phyloP scores from a whole-genome alignment of 2,329 filamentous ascomycete species.

The Xylaria digitata region DNA sequence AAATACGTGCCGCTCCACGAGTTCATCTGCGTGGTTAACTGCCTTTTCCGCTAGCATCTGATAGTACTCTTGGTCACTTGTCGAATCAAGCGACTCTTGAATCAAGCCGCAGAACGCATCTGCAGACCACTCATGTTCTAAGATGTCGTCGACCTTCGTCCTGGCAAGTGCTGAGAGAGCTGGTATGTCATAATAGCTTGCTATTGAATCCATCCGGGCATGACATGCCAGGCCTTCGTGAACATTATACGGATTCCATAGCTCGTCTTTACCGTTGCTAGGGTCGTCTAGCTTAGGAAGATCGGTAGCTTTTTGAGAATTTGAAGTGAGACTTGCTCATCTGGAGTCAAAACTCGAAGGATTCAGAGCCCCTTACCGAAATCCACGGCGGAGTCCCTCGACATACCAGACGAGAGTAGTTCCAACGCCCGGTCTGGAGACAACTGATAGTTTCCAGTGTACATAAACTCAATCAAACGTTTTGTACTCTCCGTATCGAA shows the following conservation, averaged over 20 bases:
- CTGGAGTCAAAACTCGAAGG: neutral
- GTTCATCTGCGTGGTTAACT: neutral
- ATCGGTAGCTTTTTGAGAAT: neutral
- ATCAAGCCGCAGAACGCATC: conserved; percentile 1
- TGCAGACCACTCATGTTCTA: neutral
- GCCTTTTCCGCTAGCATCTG: conserved; percentile 5
- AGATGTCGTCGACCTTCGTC: neutral
- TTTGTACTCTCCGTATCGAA: conserved; percentile 6
- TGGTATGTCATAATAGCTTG: conserved; percentile 6
- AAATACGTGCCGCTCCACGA: neutral
- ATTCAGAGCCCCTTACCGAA: neutral
- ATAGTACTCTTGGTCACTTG: conserved; percentile 1
- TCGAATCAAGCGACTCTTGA: neutral
- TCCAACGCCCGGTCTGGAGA: neutral
- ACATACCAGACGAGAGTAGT: neutral
- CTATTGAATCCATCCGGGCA: neutral
- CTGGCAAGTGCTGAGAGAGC: neutral
- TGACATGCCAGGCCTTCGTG: neutral
- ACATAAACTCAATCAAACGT: neutral
- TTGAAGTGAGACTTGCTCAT: neutral
- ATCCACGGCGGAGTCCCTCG: neutral
- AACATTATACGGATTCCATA: neutral
- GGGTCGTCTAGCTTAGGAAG: neutral
- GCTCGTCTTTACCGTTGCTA: neutral
- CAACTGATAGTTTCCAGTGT: neutral